Conservation (phyloP, 1,284 basidiomycete species). For the Puccinia polysora region DNA sequence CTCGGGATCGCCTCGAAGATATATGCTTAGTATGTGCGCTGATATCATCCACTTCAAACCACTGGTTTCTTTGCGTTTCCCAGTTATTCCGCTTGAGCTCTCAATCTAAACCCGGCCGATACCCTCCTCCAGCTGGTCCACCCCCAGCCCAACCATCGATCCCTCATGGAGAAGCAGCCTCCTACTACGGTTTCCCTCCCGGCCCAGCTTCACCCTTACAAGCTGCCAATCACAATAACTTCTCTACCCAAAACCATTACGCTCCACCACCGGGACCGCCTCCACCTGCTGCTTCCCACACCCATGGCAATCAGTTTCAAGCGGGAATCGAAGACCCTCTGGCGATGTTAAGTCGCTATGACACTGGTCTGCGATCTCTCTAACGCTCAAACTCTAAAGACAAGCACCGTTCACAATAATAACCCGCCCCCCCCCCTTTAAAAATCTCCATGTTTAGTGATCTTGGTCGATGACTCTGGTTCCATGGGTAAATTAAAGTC, state of each 20-base stretch:
- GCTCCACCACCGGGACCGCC: slow-evolving; percentile 46
- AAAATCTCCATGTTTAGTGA: slow-evolving; percentile 28
- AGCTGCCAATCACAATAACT: not conserved
- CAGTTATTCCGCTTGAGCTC: slow-evolving; percentile 5
- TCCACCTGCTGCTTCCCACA: slow-evolving; percentile 16
- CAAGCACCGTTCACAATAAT: not conserved
- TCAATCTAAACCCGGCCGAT: not conserved
- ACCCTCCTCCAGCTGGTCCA: slow-evolving; percentile 17
- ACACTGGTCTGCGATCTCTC: slow-evolving; percentile 40
- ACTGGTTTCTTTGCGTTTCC: no score
- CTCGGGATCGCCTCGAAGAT: no score
- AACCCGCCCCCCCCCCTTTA: not conserved
- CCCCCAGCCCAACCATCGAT: slow-evolving; percentile 16
- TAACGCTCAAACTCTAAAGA: not conserved
- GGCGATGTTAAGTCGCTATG: slow-evolving; percentile 46
- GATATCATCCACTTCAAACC: no score
- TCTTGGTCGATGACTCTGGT: slow-evolving; percentile 46
- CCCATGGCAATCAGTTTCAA: slow-evolving; percentile 10
- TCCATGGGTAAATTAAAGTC: slow-evolving; percentile 44
- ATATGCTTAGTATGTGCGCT: no score
- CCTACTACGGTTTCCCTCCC: not conserved
- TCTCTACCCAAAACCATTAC: slow-evolving; percentile 20
- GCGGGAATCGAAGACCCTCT: slow-evolving; percentile 45
- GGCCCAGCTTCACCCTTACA: not conserved
- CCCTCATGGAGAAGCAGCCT: slow-evolving; percentile 6